A percentile compares a stretch with the other conserved stretches of the same genome.
phyloP scores from a whole-genome alignment of 164 flowering plant species.

The Litsea cubeba region DNA sequence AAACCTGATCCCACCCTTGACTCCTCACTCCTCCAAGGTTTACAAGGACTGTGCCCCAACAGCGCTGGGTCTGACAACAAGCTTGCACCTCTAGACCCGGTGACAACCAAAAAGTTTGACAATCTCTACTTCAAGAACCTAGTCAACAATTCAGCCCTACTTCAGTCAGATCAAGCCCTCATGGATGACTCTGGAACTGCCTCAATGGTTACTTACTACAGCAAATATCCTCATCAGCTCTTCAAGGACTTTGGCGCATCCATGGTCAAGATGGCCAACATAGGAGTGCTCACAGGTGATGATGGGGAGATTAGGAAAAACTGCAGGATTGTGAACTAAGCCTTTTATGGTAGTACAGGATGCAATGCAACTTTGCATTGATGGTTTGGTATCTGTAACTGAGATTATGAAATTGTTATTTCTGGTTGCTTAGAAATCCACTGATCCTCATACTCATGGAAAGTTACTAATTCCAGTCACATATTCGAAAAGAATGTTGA shows the following conservation, averaged over 20 bases:
- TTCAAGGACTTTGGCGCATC: conserved; percentile 50
- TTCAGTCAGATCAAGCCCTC: conserved; percentile 68
- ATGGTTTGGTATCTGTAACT: too few species aligned
- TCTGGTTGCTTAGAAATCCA: too few species aligned
- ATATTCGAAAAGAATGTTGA: too few species aligned
- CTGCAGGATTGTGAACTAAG: conserved; percentile 40
- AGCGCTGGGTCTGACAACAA: conserved; percentile 31
- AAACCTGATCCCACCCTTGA: conserved; percentile 57
- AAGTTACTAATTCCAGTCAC: too few species aligned
- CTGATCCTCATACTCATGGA: too few species aligned
- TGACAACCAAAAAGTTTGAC: conserved; percentile 42
- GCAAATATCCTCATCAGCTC: conserved; percentile 37
- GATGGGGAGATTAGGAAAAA: conserved; percentile 55
- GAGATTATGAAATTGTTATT: too few species aligned
- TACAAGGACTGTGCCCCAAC: conserved; percentile 50
- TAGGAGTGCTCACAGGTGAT: conserved; percentile 54
- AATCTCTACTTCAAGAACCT: conserved; percentile 49
- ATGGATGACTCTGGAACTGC: conserved; percentile 37
- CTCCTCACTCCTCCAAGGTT: conserved; percentile 31
- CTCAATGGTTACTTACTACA: conserved; percentile 40
- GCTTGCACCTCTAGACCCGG: conserved; percentile 49
- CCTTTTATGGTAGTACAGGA: too few species aligned
- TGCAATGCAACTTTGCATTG: too few species aligned
- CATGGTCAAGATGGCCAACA: conserved; percentile 52
- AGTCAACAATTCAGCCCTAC: conserved; percentile 43